Percentiles rank a stretch among this genome's conserved stretches.
These are phyloP conservation scores for Tricholoma matsutake DNA, from an alignment of 768 basidiomycete species.

Conservation along the genomic window DNA sequence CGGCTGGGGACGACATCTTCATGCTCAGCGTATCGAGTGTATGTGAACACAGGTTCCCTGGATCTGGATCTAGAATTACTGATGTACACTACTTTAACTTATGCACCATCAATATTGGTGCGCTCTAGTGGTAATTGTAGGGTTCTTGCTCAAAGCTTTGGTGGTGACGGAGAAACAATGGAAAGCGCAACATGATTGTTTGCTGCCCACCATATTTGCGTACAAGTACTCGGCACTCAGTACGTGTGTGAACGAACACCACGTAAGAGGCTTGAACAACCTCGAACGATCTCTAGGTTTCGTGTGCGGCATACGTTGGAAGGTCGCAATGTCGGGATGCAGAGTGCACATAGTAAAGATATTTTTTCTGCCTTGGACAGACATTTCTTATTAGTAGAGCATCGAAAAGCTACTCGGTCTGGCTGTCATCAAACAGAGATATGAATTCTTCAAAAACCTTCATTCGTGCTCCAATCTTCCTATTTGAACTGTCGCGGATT, in stretches of 20 bases:
- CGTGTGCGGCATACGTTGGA: too few relatives aligned
- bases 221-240: too few relatives aligned
- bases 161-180: too few relatives aligned
- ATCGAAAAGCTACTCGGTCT: not conserved
- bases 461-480: slow-evolving; percentile 37
- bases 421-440: slow-evolving; percentile 35
- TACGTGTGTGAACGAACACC: too few relatives aligned
- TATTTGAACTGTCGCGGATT: slow-evolving; percentile 30
- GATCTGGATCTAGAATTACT: not conserved
- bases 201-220: too few relatives aligned
- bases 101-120: not conserved
- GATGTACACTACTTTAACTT: not conserved
- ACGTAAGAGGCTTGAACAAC: too few relatives aligned
- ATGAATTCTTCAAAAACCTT: slow-evolving; percentile 41
- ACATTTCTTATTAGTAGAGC: not conserved
- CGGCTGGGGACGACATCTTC: not conserved
- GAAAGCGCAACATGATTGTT: too few relatives aligned
- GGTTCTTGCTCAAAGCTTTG: too few relatives aligned
- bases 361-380: too few relatives aligned
- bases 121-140: not conserved
- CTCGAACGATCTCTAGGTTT: too few relatives aligned
- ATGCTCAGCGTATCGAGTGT: not conserved
- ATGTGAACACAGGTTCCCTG: not conserved
- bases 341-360: too few relatives aligned
- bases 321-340: too few relatives aligned